Percentiles rank a stretch among this genome's conserved stretches.
Evolutionary conservation across 2,329 filamentous ascomycete species (phyloP).

Genomic region (Chaetomium olivaceum): DNA sequence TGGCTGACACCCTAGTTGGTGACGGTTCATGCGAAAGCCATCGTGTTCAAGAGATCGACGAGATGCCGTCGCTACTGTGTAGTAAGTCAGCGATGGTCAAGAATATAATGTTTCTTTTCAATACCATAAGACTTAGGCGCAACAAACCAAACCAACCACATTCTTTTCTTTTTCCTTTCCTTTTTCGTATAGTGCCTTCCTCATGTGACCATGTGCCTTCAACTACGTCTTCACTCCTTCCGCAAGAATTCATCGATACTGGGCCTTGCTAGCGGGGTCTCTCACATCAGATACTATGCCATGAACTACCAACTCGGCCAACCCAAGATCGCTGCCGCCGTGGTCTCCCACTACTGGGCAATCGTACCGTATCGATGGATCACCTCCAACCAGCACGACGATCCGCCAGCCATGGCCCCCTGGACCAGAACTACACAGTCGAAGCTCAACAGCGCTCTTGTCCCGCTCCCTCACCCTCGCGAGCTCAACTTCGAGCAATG

Average conservation of each 20-base stretch:
- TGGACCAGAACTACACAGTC: constrained; percentile 39
- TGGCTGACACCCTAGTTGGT: not conserved
- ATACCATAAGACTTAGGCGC: too few species aligned
- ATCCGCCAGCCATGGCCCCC: constrained; percentile 45
- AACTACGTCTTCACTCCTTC: not conserved
- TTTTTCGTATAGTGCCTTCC: not conserved
- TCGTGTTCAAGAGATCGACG: not conserved
- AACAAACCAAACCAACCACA: not conserved
- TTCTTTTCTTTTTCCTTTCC: too few species aligned
- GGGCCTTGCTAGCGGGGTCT: not conserved
- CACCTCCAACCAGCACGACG: constrained; percentile 34
- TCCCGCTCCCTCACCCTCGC: constrained; percentile 6
- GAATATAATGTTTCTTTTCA: not conserved
- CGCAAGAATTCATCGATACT: not conserved
- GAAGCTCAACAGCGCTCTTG: constrained; percentile 32
- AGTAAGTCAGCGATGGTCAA: not conserved
- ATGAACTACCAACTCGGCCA: not conserved
- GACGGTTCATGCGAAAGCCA: not conserved
- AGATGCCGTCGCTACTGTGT: not conserved
- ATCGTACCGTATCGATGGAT: constrained; percentile 25
- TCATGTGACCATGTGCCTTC: not conserved
- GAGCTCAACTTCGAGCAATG: constrained; percentile 46
- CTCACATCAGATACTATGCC: not conserved
- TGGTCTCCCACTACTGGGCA: too few species aligned
- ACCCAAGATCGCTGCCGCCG: not conserved